Evolutionary conservation across 139 green algal species (phyloP).

Genomic region (Chlamydomonas schloesseri): DNA sequence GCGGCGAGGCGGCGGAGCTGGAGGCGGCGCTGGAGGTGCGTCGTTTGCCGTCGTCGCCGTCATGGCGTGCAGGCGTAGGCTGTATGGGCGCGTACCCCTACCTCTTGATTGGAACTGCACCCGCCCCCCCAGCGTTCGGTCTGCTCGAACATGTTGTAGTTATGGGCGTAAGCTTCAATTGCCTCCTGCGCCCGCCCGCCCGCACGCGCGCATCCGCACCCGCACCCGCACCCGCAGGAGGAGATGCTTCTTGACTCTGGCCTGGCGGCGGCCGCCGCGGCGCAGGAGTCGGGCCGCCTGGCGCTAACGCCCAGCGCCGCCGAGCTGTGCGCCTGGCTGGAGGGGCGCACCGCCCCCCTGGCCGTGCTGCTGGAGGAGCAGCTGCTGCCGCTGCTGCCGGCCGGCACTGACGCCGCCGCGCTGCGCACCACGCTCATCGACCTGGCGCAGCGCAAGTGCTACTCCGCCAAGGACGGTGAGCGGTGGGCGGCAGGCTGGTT

Average conservation of each 20-base stretch:
- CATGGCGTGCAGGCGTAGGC: no score
- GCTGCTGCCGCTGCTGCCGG: slow-evolving; percentile 54
- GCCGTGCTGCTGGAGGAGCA: slow-evolving; percentile 35
- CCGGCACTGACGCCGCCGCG: slow-evolving; percentile 5
- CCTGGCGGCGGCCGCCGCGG: neutral
- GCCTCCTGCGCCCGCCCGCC: no score
- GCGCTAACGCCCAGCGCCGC: neutral
- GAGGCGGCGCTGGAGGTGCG: slow-evolving; percentile 32
- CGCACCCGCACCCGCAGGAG: neutral
- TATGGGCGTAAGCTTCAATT: no score
- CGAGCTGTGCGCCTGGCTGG: slow-evolving; percentile 55
- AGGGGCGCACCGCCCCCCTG: slow-evolving; percentile 55
- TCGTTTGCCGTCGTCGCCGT: no score
- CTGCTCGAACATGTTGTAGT: no score
- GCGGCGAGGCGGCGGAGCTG: neutral
- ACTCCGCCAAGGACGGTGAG: slow-evolving; percentile 69
- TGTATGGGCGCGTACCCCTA: no score
- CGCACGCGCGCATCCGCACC: neutral
- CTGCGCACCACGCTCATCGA: slow-evolving; percentile 70
- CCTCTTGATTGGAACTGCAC: no score
- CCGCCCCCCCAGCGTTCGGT: no score
- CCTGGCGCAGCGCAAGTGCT: slow-evolving; percentile 73
- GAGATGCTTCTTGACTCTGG: slow-evolving; percentile 22
- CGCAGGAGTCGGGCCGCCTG: neutral
- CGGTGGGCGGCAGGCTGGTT: neutral